Evolutionary conservation across 495 filamentous ascomycete genomes (phyloP).

Genomic region (Xylaria grammica): DNA sequence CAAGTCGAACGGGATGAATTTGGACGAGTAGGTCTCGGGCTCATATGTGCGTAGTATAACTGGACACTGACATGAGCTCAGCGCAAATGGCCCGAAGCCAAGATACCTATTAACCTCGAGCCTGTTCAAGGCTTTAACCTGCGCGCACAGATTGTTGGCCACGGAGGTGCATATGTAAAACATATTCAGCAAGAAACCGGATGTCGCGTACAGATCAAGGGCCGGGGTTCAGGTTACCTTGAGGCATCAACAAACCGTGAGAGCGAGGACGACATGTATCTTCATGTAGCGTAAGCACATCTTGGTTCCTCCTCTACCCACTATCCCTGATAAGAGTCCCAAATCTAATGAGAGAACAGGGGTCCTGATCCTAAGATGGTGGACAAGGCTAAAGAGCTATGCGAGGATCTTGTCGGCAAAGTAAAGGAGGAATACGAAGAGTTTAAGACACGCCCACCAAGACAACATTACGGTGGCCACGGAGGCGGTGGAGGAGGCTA

Average conservation of each 20-base stretch:
- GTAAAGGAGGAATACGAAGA: slow-evolving; percentile 85
- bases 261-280: slow-evolving; percentile 93
- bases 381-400: slow-evolving; percentile 83
- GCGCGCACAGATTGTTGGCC: slow-evolving; percentile 91
- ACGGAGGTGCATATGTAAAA: slow-evolving; percentile 92
- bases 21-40: slow-evolving; percentile 71
- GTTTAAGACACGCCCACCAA: slow-evolving; percentile 85
- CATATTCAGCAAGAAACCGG: slow-evolving; percentile 94
- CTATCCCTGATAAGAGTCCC: slow-evolving; percentile 37
- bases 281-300: slow-evolving; percentile 84
- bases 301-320: neutral
- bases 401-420: slow-evolving; percentile 81
- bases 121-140: slow-evolving; percentile 95
- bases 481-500: slow-evolving; percentile 40
- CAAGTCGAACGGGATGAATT: slow-evolving; percentile 93
- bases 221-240: slow-evolving; percentile 92
- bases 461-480: slow-evolving; percentile 62
- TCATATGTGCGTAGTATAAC: neutral
- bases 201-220: slow-evolving; percentile 97
- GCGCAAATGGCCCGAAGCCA: slow-evolving; percentile 99
- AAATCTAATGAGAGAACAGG: slow-evolving; percentile 48
- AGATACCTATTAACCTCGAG: slow-evolving; percentile 87
- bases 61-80: slow-evolving; percentile 37
- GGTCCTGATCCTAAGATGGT: slow-evolving; percentile 88
- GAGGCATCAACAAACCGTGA: slow-evolving; percentile 82